A percentile compares a stretch with the other conserved stretches of the same genome.
These are phyloP conservation scores for Phytophthora podocarpi DNA, from an alignment of 352 stramenopile species.

Conservation along the genomic window DNA sequence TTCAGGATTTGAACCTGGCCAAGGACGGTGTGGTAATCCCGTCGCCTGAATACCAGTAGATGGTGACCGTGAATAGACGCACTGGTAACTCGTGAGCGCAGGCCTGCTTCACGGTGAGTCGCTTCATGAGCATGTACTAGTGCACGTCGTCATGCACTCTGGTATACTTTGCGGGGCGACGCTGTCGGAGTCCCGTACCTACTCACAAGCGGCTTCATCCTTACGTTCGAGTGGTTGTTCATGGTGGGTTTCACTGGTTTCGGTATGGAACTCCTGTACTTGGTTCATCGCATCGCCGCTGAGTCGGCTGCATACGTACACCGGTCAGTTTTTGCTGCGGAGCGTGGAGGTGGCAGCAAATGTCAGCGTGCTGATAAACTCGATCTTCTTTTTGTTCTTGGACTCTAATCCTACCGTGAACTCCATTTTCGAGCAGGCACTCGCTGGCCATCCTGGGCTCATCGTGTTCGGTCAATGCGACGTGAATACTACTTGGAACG, in stretches of 20 bases:
- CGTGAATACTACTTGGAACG: slow-evolving; percentile 23
- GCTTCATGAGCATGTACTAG: slow-evolving; percentile 82
- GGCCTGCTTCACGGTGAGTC: slow-evolving; percentile 34
- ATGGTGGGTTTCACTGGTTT: slow-evolving; percentile 42
- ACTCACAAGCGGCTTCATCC: slow-evolving; percentile 48
- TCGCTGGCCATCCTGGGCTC: slow-evolving; percentile 19
- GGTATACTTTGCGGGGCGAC: slow-evolving; percentile 82
- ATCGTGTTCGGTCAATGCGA: slow-evolving; percentile 28
- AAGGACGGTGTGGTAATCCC: slow-evolving; percentile 42
- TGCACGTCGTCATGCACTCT: slow-evolving; percentile 89
- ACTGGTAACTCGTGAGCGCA: slow-evolving; percentile 38
- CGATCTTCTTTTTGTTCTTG: slow-evolving; percentile 35
- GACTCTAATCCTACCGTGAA: slow-evolving; percentile 31
- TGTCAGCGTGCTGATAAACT: slow-evolving; percentile 32
- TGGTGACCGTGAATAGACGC: slow-evolving; percentile 43
- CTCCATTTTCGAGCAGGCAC: slow-evolving; percentile 27
- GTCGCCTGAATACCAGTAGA: slow-evolving; percentile 30
- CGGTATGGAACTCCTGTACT: slow-evolving; percentile 33
- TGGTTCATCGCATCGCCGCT: slow-evolving; percentile 36
- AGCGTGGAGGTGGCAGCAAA: slow-evolving; percentile 29
- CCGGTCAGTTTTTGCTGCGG: slow-evolving; percentile 38
- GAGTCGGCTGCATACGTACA: slow-evolving; percentile 43
- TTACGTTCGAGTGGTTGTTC: slow-evolving; percentile 46
- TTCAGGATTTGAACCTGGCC: slow-evolving; percentile 27
- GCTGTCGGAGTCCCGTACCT: slow-evolving; percentile 80